Conservation (phyloP, 2,329 filamentous ascomycete species). For the Fusarium piperis region DNA sequence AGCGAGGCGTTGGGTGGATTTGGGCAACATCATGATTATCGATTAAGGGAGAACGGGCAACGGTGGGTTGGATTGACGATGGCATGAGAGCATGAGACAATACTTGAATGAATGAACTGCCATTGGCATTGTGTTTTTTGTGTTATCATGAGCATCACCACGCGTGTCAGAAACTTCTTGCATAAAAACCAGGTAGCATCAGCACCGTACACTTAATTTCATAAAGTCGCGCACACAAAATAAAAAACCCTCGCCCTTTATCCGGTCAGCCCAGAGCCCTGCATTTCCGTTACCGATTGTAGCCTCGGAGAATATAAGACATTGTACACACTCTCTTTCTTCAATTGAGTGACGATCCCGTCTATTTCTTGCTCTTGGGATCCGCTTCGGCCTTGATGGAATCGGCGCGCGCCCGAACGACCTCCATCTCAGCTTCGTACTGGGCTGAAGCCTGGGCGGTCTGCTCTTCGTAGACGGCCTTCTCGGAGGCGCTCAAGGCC, state of each 20-base stretch:
- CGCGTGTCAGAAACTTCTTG: background rate
- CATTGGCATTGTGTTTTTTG: background rate
- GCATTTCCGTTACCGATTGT: constrained; percentile 1
- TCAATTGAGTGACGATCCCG: constrained; percentile 6
- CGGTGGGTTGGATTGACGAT: background rate
- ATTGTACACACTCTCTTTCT: constrained; percentile 3
- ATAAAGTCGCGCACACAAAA: constrained; percentile 17
- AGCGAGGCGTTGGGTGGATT: constrained; percentile 31
- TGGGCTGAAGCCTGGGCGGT: constrained; percentile 22
- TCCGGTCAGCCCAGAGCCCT: background rate
- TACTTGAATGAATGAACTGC: background rate
- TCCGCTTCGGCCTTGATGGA: constrained; percentile 38
- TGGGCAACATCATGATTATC: background rate
- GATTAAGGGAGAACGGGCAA: too few relatives aligned
- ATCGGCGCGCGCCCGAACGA: constrained; percentile 46
- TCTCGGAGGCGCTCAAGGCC: constrained; percentile 52
- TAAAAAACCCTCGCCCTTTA: constrained; percentile 4
- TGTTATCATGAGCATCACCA: background rate
- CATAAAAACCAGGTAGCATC: background rate
- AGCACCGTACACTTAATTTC: constrained; percentile 14
- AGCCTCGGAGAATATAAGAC: background rate
- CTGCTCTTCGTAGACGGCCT: constrained; percentile 51
- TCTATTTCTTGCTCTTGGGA: constrained; percentile 26
- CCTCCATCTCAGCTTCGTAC: constrained; percentile 33
- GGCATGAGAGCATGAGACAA: background rate